These are phyloP conservation scores for Colletotrichum orbiculare DNA, from an alignment of 2,329 filamentous ascomycete genomes.

Conservation along the genomic window DNA sequence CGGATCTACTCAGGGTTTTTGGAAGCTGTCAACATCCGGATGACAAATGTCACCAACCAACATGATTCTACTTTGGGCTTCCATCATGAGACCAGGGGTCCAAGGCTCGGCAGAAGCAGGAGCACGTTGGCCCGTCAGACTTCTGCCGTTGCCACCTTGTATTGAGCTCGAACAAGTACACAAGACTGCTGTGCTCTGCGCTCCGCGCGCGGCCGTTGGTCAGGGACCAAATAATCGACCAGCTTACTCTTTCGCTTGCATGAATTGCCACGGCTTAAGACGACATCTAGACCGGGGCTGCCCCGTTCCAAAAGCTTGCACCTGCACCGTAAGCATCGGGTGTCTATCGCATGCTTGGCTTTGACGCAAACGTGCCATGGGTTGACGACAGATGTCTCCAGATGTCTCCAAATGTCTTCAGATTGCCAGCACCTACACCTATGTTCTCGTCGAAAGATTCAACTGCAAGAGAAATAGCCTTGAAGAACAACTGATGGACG, in stretches of 20 bases:
- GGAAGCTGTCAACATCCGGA: conserved; percentile 16
- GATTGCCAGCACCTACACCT: too few relatives aligned
- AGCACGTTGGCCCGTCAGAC: too few relatives aligned
- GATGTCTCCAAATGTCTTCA: too few relatives aligned
- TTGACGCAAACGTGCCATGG: too few relatives aligned
- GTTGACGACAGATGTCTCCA: too few relatives aligned
- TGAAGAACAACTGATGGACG: too few relatives aligned
- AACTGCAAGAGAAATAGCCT: too few relatives aligned
- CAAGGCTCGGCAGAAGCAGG: neutral
- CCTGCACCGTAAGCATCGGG: conserved; percentile 16
- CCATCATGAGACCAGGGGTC: conserved; percentile 8
- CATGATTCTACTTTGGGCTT: conserved; percentile 4
- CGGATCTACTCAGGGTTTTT: conserved; percentile 19
- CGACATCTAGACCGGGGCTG: conserved; percentile 24
- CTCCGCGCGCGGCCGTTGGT: neutral
- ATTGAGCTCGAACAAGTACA: too few relatives aligned
- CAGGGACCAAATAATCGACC: conserved; percentile 16
- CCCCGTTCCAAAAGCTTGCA: conserved; percentile 33
- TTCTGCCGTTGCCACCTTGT: too few relatives aligned
- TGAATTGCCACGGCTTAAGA: conserved; percentile 25
- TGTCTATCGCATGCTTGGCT: too few relatives aligned
- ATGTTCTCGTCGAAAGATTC: too few relatives aligned
- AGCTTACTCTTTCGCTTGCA: conserved; percentile 23
- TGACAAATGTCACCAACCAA: conserved; percentile 19
- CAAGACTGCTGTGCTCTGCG: too few relatives aligned